Evolutionary conservation across 495 filamentous ascomycete species (phyloP).

Genomic region (Podospora comata): DNA sequence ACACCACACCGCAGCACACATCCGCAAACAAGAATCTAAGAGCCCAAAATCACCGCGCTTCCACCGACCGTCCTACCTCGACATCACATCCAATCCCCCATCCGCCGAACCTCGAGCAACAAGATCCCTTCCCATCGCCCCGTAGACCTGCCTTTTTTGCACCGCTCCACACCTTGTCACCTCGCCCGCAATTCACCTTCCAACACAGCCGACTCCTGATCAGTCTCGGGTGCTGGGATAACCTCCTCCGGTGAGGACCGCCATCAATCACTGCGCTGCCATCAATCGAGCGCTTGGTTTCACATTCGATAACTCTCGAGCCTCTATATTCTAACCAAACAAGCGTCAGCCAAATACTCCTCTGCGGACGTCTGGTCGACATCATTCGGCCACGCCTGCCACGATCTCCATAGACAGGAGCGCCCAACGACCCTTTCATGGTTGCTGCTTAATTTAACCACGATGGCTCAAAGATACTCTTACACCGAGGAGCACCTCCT

Average conservation of each 20-base stretch:
- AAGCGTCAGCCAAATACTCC: background rate
- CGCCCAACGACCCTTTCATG: conserved; percentile 15
- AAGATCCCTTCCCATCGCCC: background rate
- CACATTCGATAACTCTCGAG: background rate
- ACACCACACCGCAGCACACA: background rate
- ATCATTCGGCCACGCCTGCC: background rate
- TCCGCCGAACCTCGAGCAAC: background rate
- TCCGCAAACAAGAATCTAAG: conserved; percentile 1
- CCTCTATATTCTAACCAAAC: background rate
- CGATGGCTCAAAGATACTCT: conserved; percentile 61
- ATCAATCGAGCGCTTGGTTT: background rate
- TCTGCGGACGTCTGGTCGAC: background rate
- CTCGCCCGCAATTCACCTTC: background rate
- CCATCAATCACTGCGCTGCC: background rate
- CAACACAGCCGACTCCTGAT: background rate
- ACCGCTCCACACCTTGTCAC: background rate
- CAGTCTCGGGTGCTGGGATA: background rate
- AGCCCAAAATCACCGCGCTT: conserved; percentile 4
- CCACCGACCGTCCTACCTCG: background rate
- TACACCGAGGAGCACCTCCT: conserved; percentile 67
- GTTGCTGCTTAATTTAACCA: conserved; percentile 29
- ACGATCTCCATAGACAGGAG: background rate
- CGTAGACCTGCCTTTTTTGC: background rate
- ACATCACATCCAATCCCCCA: background rate
- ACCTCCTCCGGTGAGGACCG: background rate